Evolutionary conservation across 345 rosid genomes (phyloP).

Genomic region (Rhodomyrtus tomentosa): DNA sequence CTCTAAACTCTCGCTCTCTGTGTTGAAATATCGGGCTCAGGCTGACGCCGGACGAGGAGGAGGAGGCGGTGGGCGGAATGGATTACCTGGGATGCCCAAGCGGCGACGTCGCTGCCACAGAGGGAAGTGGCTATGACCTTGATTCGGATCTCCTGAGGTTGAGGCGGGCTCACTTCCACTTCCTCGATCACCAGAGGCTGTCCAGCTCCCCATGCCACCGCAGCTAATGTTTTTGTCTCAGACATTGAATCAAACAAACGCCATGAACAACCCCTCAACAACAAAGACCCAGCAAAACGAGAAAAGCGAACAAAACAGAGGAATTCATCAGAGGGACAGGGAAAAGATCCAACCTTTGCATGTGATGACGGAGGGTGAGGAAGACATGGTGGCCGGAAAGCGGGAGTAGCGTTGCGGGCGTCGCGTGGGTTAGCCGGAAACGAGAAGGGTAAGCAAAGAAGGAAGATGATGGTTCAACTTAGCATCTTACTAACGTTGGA

Average conservation of each 20-base stretch:
- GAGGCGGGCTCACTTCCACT: constrained; percentile 78
- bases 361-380: constrained; percentile 7
- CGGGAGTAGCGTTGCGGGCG: too few relatives aligned
- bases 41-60: not conserved
- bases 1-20: not conserved
- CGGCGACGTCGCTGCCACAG: constrained; percentile 75
- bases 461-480: not conserved
- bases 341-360: constrained; percentile 22
- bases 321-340: not conserved
- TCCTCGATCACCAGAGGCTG: constrained; percentile 71
- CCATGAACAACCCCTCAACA: not conserved
- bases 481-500: not conserved
- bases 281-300: too few relatives aligned
- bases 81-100: constrained; percentile 72
- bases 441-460: not conserved
- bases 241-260: too few relatives aligned
- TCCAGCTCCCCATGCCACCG: constrained; percentile 89
- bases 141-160: constrained; percentile 64
- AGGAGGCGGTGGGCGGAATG: not conserved
- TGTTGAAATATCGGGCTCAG: not conserved
- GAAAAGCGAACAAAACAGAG: not conserved
- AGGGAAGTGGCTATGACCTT: constrained; percentile 82
- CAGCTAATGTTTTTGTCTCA: constrained; percentile 30
- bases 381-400: not conserved
- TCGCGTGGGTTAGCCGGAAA: not conserved